These are phyloP conservation scores for Wickerhamiella spandovensis DNA, from an alignment of 805 yeast genomes.

Conservation along the genomic window DNA sequence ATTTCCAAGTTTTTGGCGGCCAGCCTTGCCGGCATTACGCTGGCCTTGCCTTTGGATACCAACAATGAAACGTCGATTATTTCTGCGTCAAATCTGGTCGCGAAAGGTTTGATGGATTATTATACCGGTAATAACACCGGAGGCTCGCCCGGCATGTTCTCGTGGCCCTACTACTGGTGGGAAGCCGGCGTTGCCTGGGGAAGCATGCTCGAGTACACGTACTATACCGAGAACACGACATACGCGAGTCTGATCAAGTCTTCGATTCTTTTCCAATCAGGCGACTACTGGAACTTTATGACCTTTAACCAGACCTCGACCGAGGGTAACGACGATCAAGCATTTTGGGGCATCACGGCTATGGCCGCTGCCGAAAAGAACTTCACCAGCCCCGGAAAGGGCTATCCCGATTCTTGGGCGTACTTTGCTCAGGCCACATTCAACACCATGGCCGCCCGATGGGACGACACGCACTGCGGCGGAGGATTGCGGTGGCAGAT, in stretches of 20 bases:
- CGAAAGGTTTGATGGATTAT: conserved; percentile 54
- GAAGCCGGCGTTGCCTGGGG: conserved; percentile 97
- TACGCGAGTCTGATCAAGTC: conserved; percentile 44
- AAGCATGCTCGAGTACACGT: conserved; percentile 65
- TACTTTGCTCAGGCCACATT: conserved; percentile 77
- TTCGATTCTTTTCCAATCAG: conserved; percentile 62
- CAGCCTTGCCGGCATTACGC: background rate
- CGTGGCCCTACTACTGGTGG: conserved; percentile 96
- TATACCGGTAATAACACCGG: conserved; percentile 54
- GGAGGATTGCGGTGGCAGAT: conserved; percentile 98
- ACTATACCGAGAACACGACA: conserved; percentile 53
- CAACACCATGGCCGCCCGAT: conserved; percentile 78
- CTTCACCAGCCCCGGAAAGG: conserved; percentile 51
- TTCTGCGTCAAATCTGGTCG: conserved; percentile 38
- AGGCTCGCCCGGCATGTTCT: conserved; percentile 75
- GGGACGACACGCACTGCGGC: conserved; percentile 63
- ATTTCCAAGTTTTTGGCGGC: background rate
- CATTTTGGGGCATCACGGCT: conserved; percentile 89
- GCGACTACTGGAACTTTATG: conserved; percentile 62
- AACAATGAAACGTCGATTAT: conserved; percentile 23
- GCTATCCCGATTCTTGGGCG: conserved; percentile 41
- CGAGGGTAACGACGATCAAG: conserved; percentile 97
- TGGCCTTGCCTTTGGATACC: background rate
- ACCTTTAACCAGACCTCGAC: conserved; percentile 81
- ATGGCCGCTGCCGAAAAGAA: conserved; percentile 88